Evolutionary conservation across 2,329 filamentous ascomycete species (phyloP), one percentile per base, ranked within the genome.

Genomic region (Westerdykella ornata): DNA sequence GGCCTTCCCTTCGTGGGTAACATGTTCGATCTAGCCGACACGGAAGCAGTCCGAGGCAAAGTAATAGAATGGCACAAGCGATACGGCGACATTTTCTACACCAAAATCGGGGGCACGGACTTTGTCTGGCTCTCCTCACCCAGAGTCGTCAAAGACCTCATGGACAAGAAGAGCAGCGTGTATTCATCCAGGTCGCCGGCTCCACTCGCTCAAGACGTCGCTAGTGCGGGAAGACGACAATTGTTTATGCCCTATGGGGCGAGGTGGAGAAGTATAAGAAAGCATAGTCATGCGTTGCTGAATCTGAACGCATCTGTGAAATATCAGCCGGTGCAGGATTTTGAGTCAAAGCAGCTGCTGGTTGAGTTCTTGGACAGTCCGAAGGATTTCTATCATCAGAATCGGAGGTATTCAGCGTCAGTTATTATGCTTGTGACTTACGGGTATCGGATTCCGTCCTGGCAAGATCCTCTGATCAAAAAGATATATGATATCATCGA

Each of bases 131-230:
- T 70, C 6, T 65, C 59, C 42, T 71, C 73, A 28, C 70, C 72
- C 0, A 71, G 70, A 61, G 62, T 68, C 1, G 74, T 75, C 0
- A 72, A 71, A 30, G 75, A 77, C 15, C 60, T 78, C n/a, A 71
- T 79, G 41, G 73, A 76, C 45, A 75, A 74, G 49, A 70, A 71
- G 31, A 71, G 72, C 0, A 66, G 67, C n/a, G 67, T 73, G 35
- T 77, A 77, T 51, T 70, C 72, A 1, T 75, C 75, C 1, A 66
- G 71, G 13, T 43, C 56, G 5, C 47, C 56, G 19, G 49, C 55
- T 2, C 66, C 66, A 1, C 45, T 69, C 1, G 65, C 65, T 2
- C 58, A 63, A 31, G 65, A 68, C 35, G 59, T 62, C 3, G 60
- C 72, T 71, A 71, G 64, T 70, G 22, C 71, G 68, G 45, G 75